Percentiles rank a stretch among this genome's conserved stretches.
phyloP scores from a whole-genome alignment of 2,329 filamentous ascomycete genomes.

The Trichoderma breve region DNA sequence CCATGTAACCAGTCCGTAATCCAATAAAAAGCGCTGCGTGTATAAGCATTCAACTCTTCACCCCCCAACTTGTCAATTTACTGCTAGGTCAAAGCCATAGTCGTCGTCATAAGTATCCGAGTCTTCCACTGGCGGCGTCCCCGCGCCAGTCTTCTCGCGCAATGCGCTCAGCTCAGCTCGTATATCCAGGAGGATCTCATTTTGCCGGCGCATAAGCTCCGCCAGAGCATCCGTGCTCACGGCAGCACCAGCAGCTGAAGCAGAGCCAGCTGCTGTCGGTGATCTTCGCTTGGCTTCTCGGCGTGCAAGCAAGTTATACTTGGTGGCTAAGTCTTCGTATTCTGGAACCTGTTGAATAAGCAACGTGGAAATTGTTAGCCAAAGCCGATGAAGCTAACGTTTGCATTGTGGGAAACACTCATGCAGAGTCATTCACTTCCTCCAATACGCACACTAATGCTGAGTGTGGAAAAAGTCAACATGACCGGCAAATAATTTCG shows the following conservation, averaged over 20 bases:
- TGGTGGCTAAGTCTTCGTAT: constrained; percentile 20
- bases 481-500: background rate
- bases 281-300: constrained; percentile 19
- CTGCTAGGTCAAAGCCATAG: background rate
- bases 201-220: constrained; percentile 20
- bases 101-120: constrained; percentile 15
- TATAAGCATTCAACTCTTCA: background rate
- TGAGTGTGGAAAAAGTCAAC: background rate
- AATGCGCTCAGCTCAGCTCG: constrained; percentile 20
- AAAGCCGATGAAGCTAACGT: background rate
- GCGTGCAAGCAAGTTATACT: constrained; percentile 19
- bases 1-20: background rate
- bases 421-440: background rate
- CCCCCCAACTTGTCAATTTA: background rate
- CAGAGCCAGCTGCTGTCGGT: constrained; percentile 1
- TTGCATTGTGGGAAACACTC: background rate
- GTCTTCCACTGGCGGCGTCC: constrained; percentile 11
- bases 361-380: background rate
- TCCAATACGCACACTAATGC: background rate
- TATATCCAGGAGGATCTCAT: constrained; percentile 21
- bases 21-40: background rate
- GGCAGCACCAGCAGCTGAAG: background rate
- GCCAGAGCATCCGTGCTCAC: constrained; percentile 16
- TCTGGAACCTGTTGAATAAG: constrained; percentile 1
- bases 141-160: constrained; percentile 18